Evolutionary conservation across 1,284 basidiomycete genomes (phyloP), one percentile per base, ranked within the genome.

Genomic region (Ceratobasidium papillatum): DNA sequence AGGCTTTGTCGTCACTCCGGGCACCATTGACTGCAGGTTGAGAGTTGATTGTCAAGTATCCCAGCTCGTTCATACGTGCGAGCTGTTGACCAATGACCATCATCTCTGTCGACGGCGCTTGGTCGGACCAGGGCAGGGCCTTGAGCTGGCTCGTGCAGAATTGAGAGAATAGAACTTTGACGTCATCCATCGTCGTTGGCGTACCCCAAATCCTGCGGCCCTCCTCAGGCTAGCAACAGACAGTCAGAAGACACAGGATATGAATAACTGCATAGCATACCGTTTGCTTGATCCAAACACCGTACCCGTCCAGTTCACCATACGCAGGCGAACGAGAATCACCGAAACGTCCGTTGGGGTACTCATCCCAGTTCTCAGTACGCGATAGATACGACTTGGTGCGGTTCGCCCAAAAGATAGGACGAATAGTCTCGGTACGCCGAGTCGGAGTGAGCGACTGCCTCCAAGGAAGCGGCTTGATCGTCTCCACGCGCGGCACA

Each of bases 331-430:
- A 94, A 76, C 97, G 89, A 14, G 96, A 92, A 83, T 99, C 97
- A 79, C 97, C 98, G 81, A 98, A 99, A 77, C 97, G 93, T 78
- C 97, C 98, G 82, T 99, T 99, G 59, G 97, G 97, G 82, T 97
- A 99, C 83, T 99, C 98, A 82, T 99, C 97, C 97, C 97, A 99
- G 80, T 96, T 94, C 81, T 95, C 94, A 27, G 95, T 97, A 66
- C 96, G 91, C 17, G 94, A 94, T 52, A 97, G 85, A 82, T 97
- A 97, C 2, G 94, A 97, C 80, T 94, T 92, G 58, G 94, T 89
- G 54, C 95, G 88, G 84, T 98, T 97, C 25, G 95, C 94, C 95
- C 94, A 96, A 85, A 96, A 98, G 80, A 98, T 98, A 2, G 96
- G 96, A 59, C 96, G 91, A 78, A 96, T 98, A 51, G 88, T 92